A percentile compares a stretch with the other conserved stretches of the same genome.
Conservation (phyloP, 169 alveolate species). For the Besnoitia besnoiti region DNA sequence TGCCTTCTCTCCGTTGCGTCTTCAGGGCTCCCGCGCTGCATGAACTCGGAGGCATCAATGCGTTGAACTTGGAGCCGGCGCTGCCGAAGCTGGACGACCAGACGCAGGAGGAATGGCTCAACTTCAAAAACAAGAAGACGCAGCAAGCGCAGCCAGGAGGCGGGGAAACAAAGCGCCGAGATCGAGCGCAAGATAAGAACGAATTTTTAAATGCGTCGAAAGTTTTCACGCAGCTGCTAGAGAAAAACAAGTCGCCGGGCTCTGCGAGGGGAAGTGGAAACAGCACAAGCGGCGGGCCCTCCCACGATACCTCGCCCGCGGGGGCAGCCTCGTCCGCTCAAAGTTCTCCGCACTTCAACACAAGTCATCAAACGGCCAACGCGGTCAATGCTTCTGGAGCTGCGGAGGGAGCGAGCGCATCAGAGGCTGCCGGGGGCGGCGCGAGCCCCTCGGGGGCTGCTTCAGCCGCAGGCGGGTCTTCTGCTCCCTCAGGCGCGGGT, state of each 20-base stretch:
- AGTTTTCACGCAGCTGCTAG: constrained; percentile 28
- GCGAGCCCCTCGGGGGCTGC: not conserved
- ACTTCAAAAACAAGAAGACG: constrained; percentile 37
- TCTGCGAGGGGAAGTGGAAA: not conserved
- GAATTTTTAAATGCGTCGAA: constrained; percentile 2
- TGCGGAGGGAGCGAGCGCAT: not conserved
- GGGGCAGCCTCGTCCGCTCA: not conserved
- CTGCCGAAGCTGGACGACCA: constrained; percentile 52
- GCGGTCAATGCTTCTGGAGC: too few species aligned
- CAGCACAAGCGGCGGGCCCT: not conserved
- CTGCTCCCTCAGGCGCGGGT: not conserved
- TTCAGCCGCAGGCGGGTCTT: not conserved
- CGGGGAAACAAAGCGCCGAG: not conserved
- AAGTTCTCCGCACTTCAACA: not conserved
- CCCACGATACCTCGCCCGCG: not conserved
- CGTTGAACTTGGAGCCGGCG: constrained; percentile 51
- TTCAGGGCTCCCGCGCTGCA: constrained; percentile 39
- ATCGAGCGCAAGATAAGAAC: constrained; percentile 20
- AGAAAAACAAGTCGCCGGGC: not conserved
- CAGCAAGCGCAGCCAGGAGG: not conserved
- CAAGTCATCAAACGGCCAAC: too few species aligned
- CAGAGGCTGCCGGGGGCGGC: not conserved
- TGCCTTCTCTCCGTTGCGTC: not conserved
- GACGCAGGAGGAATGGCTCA: constrained; percentile 36
- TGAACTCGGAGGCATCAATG: constrained; percentile 29